A percentile compares a stretch with the other conserved stretches of the same genome.
Evolutionary conservation across 1,139 yeast genomes (phyloP).

Genomic region (Wickerhamomyces sp.): DNA sequence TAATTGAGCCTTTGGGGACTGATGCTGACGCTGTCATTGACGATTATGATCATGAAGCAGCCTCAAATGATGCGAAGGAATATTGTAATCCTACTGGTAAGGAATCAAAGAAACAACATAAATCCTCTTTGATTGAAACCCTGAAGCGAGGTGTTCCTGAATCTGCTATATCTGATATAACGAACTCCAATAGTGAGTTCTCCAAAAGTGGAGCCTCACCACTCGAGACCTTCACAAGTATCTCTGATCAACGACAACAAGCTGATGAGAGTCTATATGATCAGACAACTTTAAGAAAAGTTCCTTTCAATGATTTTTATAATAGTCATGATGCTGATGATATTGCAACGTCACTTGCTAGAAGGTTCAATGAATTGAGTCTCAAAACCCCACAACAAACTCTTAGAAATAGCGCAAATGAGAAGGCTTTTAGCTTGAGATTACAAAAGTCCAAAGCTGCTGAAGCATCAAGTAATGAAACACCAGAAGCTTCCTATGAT

Average conservation of each 20-base stretch:
- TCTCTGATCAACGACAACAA: background rate
- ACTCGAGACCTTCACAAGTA: background rate
- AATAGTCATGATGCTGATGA: background rate
- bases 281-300: background rate
- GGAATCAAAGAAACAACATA: background rate
- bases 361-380: constrained; percentile 9
- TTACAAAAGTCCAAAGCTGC: background rate
- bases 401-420: background rate
- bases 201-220: background rate
- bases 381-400: constrained; percentile 1
- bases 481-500: constrained; percentile 13
- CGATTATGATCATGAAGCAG: too few relatives aligned
- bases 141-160: background rate
- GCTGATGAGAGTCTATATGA: background rate
- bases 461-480: background rate
- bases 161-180: background rate
- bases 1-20: background rate
- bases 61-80: too few relatives aligned
- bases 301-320: too few relatives aligned
- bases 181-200: background rate
- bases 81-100: background rate
- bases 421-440: constrained; percentile 1
- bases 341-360: constrained; percentile 4
- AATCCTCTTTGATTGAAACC: background rate
- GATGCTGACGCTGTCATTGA: background rate